phyloP scores from a whole-genome alignment of 2,329 filamentous ascomycete genomes.

The Colletotrichum sp. region DNA sequence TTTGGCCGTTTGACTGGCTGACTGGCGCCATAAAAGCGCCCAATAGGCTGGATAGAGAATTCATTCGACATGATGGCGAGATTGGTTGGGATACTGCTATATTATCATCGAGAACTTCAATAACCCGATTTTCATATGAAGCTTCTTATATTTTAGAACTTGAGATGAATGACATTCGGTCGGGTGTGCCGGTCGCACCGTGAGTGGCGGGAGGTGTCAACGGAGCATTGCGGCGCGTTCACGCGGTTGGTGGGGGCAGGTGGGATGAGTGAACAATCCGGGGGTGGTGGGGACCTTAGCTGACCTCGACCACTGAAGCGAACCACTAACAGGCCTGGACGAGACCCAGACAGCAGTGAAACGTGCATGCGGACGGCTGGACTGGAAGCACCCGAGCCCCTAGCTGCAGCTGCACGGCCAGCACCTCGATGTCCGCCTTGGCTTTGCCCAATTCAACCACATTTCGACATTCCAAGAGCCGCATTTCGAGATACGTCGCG shows the following conservation, averaged over 20 bases:
- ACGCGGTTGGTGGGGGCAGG: not conserved
- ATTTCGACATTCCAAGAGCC: not conserved
- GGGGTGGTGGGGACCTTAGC: slow-evolving; percentile 5
- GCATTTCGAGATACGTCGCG: not conserved
- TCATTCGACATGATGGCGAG: slow-evolving; percentile 1
- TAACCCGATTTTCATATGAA: not conserved
- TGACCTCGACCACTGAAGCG: not conserved
- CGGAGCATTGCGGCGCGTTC: slow-evolving; percentile 1
- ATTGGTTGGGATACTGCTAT: not conserved
- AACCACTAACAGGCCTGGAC: slow-evolving; percentile 3
- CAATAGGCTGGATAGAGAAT: slow-evolving; percentile 74
- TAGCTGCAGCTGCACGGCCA: slow-evolving; percentile 1
- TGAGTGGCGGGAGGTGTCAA: slow-evolving; percentile 8
- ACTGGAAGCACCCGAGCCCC: not conserved
- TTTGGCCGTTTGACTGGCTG: slow-evolving; percentile 78
- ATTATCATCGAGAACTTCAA: not conserved
- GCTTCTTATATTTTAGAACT: not conserved
- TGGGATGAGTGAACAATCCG: not conserved
- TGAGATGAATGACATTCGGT: not conserved
- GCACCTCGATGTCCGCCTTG: not conserved
- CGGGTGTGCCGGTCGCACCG: slow-evolving; percentile 6
- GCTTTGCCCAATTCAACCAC: not conserved
- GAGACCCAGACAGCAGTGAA: slow-evolving; percentile 19
- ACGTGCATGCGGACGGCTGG: slow-evolving; percentile 15
- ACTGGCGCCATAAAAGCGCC: slow-evolving; percentile 70